phyloP scores from a whole-genome alignment of 441 rosid species.

The Omphalea diandra region DNA sequence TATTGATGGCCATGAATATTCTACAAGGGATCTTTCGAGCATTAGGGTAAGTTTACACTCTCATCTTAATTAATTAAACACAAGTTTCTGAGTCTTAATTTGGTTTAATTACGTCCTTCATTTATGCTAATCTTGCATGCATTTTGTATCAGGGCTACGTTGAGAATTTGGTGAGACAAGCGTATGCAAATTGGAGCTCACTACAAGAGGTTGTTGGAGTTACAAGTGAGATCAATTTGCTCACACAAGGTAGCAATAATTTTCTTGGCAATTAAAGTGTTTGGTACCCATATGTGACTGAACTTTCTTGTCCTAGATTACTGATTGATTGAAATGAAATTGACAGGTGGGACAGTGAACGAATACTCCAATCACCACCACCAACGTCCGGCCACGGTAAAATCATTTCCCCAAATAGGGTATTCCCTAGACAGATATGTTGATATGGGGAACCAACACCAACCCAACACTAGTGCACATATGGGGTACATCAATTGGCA shows the following conservation, averaged over 20 bases:
- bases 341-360: constrained; percentile 41
- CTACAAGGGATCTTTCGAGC: constrained; percentile 29
- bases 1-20: constrained; percentile 39
- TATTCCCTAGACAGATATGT: constrained; percentile 11
- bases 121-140: too few relatives aligned
- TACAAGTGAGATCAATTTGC: constrained; percentile 40
- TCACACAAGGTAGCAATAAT: constrained; percentile 50
- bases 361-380: constrained; percentile 26
- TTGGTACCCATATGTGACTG: not conserved
- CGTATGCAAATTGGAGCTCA: constrained; percentile 49
- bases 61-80: too few relatives aligned
- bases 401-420: constrained; percentile 25
- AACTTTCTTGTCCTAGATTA: not conserved
- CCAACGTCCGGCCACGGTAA: constrained; percentile 21
- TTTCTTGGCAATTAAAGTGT: not conserved
- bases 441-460: constrained; percentile 18
- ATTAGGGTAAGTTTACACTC: constrained; percentile 37
- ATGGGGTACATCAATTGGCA: constrained; percentile 28
- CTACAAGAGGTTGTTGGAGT: constrained; percentile 48
- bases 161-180: constrained; percentile 54
- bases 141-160: constrained; percentile 31
- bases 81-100: not conserved
- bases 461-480: constrained; percentile 16
- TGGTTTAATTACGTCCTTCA: not conserved
- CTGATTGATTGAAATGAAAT: not conserved